phyloP scores from a whole-genome alignment of 768 basidiomycete genomes.

The Leccinum incarnatum region DNA sequence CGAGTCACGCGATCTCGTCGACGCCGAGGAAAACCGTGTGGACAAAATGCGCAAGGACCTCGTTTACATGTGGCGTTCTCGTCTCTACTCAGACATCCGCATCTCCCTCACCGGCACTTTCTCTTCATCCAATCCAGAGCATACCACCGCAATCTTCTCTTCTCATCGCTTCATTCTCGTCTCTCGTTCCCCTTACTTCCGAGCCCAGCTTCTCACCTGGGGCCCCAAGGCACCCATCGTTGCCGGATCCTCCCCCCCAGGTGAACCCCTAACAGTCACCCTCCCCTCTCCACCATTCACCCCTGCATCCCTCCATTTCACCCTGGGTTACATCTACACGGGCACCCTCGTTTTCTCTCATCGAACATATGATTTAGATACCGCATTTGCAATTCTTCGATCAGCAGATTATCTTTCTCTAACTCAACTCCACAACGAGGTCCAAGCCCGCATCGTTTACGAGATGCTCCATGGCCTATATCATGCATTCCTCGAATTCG shows the following conservation, averaged over 20 bases:
- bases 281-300: slow-evolving; percentile 94
- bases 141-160: slow-evolving; percentile 80
- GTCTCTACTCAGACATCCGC: slow-evolving; percentile 89
- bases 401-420: slow-evolving; percentile 80
- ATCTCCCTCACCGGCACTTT: slow-evolving; percentile 74
- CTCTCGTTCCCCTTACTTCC: slow-evolving; percentile 87
- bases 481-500: slow-evolving; percentile 76
- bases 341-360: slow-evolving; percentile 93
- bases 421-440: slow-evolving; percentile 69
- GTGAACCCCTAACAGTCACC: slow-evolving; percentile 57
- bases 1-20: slow-evolving; percentile 41
- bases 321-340: slow-evolving; percentile 91
- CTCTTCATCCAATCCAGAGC: slow-evolving; percentile 60
- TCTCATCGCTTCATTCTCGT: slow-evolving; percentile 92
- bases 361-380: slow-evolving; percentile 88
- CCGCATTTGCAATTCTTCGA: slow-evolving; percentile 85
- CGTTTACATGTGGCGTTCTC: slow-evolving; percentile 95
- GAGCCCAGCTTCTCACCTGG: slow-evolving; percentile 73
- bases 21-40: slow-evolving; percentile 54
- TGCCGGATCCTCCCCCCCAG: slow-evolving; percentile 22
- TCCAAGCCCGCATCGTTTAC: slow-evolving; percentile 77
- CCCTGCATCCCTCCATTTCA: slow-evolving; percentile 90
- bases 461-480: slow-evolving; percentile 92
- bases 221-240: slow-evolving; percentile 36
- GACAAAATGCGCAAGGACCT: slow-evolving; percentile 92